Evolutionary conservation across 768 basidiomycete species (phyloP).

Genomic region (Lentinula detonsa): DNA sequence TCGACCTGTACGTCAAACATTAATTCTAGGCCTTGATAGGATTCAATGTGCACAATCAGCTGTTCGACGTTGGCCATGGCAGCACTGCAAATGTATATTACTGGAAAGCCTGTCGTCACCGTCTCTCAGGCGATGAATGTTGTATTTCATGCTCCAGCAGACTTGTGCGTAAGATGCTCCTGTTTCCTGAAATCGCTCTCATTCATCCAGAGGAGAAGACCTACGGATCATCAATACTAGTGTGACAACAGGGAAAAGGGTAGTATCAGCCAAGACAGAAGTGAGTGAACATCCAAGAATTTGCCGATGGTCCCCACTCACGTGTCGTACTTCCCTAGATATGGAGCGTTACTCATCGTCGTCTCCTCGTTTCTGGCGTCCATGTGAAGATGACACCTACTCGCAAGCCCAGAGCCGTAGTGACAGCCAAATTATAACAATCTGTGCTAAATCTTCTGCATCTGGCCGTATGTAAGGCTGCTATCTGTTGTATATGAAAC

Average conservation of each 20-base stretch:
- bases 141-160: constrained; percentile 25
- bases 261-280: not conserved
- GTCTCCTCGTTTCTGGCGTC: constrained; percentile 47
- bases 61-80: not conserved
- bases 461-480: too few species aligned
- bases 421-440: not conserved
- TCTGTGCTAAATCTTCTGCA: too few species aligned
- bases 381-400: constrained; percentile 53
- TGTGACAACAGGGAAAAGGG: not conserved
- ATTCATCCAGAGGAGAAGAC: not conserved
- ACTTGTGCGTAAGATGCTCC: constrained; percentile 13
- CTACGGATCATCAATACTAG: not conserved
- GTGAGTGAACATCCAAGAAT: not conserved
- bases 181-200: too few species aligned
- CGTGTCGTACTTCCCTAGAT: constrained; percentile 27
- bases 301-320: not conserved
- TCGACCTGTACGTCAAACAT: constrained; percentile 20
- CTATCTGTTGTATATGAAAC: too few species aligned
- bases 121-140: constrained; percentile 27
- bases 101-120: constrained; percentile 1
- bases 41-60: not conserved
- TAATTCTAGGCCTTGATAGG: not conserved
- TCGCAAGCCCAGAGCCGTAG: not conserved
- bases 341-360: constrained; percentile 47
- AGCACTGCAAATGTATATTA: not conserved